Base-by-base conservation (phyloP, 1,139 yeast species). In the Schizosaccharomyces versatilis region DNA sequence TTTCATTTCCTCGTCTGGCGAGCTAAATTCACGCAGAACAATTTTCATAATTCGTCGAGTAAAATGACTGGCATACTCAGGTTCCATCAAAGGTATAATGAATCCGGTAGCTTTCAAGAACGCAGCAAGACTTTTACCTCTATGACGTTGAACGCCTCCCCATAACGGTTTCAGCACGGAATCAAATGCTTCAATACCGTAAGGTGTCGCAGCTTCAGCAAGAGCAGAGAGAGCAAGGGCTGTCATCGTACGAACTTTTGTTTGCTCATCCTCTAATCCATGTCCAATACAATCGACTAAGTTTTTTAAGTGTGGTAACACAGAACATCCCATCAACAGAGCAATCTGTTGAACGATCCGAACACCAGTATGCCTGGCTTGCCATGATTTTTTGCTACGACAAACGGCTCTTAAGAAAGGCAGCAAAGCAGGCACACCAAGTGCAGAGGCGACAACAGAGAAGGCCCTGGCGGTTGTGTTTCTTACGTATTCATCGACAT, bases 1-100 rank as follows among this genome's bases (percentile, higher is more conserved):
- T 62, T 78, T 79, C 93, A 90, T 83, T 56, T 88, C 96, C 59
- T 84, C 95, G 63, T 86, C 95, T 0, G 94, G 88, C 0, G 94
- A 77, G 44, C 72, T 67, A 62, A 85, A 84, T 65, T 88, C 95
- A 56, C 93, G 71, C 2, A 79, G 65, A 10, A 86, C 70, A 17
- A 85, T 73, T 32, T 69, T 70, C 71, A 85, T 75, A 2, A 86
- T 73, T 62, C 84, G 94, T 51, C 74, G 73, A 0, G 95, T 78
- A 62, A 85, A 86, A 63, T 79, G 83, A 57, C 79, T 77, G 0
- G 90, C 80, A 64, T 84, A 81, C 59, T 85, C 95, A 14, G 79
- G 79, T 56, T 78, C 81, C 95, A 90, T 86, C 54, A 90, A 68
- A 0, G 97, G 95, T 8, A 88, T 78, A 6, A 88, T 71, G 36